Evolutionary conservation across 1,284 basidiomycete species (phyloP).

Genomic region (Mycena citricolor): DNA sequence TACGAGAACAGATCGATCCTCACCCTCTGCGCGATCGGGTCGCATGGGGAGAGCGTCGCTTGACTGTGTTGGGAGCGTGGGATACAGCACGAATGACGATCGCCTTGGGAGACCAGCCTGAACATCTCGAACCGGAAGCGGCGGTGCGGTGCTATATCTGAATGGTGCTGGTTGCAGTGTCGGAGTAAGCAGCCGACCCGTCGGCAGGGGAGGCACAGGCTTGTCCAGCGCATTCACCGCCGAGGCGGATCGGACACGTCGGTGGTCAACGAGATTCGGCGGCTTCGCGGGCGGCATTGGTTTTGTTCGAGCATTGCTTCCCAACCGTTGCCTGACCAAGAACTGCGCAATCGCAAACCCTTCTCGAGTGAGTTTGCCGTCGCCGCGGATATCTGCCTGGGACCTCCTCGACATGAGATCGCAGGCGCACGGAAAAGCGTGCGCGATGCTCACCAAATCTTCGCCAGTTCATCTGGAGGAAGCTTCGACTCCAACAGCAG

Average conservation of each 20-base stretch:
- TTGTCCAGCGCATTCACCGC: neutral
- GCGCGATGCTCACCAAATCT: too few species aligned
- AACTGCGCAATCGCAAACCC: conserved; percentile 97
- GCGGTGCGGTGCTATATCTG: too few species aligned
- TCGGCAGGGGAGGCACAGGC: neutral
- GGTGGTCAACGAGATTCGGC: neutral
- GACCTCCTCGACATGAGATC: conserved; percentile 58
- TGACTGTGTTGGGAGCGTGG: conserved; percentile 9
- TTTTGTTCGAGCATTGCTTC: neutral
- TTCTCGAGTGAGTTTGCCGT: conserved; percentile 86
- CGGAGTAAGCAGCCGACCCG: neutral
- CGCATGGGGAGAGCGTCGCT: too few species aligned
- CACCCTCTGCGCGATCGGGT: too few species aligned
- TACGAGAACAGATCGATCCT: too few species aligned
- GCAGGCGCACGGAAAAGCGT: neutral
- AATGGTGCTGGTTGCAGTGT: too few species aligned
- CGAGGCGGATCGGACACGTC: too few species aligned
- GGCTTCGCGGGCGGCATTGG: conserved; percentile 1
- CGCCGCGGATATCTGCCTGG: conserved; percentile 86
- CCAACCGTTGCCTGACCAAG: conserved; percentile 64
- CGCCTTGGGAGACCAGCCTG: too few species aligned
- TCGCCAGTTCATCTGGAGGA: conserved; percentile 16
- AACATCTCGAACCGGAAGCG: too few species aligned
- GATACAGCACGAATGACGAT: conserved; percentile 12
- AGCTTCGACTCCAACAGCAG: conserved; percentile 20